phyloP scores from a whole-genome alignment of 1,284 basidiomycete genomes.

The Austroboletus novae-zelandiae region DNA sequence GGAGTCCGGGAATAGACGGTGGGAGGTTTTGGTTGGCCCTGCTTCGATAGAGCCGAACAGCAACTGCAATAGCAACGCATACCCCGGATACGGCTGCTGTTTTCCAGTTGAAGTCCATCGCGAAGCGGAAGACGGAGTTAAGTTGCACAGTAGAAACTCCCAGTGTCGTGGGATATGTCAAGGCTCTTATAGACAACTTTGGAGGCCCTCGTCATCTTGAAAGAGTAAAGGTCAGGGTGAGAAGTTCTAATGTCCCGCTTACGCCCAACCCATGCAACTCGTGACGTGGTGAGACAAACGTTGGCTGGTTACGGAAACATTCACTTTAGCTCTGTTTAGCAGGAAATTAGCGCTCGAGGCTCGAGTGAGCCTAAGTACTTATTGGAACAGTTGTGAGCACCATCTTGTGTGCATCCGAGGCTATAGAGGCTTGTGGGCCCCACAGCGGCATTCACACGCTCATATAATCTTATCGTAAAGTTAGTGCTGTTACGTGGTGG shows the following conservation, averaged over 20 bases:
- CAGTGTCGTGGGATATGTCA: neutral
- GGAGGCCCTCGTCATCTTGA: neutral
- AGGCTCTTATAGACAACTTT: neutral
- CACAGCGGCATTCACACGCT: neutral
- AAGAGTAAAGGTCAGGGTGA: neutral
- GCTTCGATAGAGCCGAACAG: neutral
- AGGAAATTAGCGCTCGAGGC: no score
- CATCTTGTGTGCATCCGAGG: no score
- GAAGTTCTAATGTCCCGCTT: neutral
- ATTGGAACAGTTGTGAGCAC: no score
- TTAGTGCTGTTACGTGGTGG: neutral
- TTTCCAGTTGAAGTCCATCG: conserved; percentile 3
- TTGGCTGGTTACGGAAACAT: no score
- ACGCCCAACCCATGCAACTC: no score
- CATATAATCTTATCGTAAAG: neutral
- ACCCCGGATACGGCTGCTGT: conserved; percentile 2
- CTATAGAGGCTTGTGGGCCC: no score
- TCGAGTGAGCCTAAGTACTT: no score
- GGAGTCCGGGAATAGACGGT: conserved; percentile 7
- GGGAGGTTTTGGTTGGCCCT: conserved; percentile 2
- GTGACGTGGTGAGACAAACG: no score
- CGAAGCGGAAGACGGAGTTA: neutral
- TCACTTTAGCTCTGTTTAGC: no score
- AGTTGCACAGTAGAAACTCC: neutral
- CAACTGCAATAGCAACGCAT: neutral